Conservation (phyloP, 495 filamentous ascomycete genomes). For the Daldinia childiae region DNA sequence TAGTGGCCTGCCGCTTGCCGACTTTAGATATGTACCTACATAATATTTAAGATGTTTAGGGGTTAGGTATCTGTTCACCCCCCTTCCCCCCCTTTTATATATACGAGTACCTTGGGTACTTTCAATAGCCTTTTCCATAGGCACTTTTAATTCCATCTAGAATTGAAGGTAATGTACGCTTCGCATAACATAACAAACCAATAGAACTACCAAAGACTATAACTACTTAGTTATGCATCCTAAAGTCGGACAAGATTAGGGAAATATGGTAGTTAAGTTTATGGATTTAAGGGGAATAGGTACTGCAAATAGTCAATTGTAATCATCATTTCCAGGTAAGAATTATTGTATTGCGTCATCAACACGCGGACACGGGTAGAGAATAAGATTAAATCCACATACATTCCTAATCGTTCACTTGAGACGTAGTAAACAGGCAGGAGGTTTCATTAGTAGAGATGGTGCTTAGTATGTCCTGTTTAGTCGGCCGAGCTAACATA, state of each 20-base stretch:
- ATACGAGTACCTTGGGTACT: too few relatives aligned
- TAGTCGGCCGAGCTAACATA: neutral
- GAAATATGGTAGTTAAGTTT: neutral
- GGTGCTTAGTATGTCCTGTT: constrained; percentile 4
- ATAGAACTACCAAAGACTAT: neutral
- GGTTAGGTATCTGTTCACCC: neutral
- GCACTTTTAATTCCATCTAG: too few relatives aligned
- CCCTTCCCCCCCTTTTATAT: neutral
- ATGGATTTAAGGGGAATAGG: neutral
- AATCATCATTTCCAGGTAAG: constrained; percentile 3
- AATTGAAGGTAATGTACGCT: too few relatives aligned
- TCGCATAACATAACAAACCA: neutral
- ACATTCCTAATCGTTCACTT: neutral
- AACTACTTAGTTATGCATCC: neutral
- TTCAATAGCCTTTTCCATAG: too few relatives aligned
- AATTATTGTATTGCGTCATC: constrained; percentile 22
- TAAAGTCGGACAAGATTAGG: constrained; percentile 9
- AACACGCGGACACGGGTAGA: neutral
- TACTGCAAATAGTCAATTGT: constrained; percentile 11
- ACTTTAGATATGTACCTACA: neutral
- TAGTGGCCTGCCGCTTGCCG: neutral
- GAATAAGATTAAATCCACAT: constrained; percentile 3
- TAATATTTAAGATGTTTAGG: neutral
- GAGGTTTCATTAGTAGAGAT: neutral
- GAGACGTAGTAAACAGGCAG: neutral